Percentiles rank a stretch among this genome's conserved stretches.
phyloP scores from a whole-genome alignment of 345 rosid species.

The Dipteronia sinensis region DNA sequence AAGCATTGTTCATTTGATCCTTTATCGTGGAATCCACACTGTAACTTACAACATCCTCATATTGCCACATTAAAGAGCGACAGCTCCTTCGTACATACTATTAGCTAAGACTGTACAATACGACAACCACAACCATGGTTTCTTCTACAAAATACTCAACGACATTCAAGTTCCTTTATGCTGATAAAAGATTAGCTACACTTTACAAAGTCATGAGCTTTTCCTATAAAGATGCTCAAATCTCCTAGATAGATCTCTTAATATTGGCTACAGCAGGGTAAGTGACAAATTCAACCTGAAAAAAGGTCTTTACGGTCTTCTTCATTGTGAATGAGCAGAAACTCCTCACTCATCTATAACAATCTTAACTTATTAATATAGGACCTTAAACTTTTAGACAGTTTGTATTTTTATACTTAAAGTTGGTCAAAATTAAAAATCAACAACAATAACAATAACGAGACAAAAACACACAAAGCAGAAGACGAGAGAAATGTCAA shows the following conservation, averaged over 20 bases:
- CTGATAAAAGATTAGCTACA: too few species aligned
- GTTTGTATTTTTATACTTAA: too few species aligned
- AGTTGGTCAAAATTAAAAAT: not conserved
- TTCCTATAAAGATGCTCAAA: too few species aligned
- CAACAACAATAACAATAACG: slow-evolving; percentile 46
- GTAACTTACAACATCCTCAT: not conserved
- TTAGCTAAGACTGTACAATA: not conserved
- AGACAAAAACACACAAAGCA: not conserved
- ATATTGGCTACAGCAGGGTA: too few species aligned
- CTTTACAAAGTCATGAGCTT: too few species aligned
- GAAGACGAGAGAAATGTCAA: not conserved
- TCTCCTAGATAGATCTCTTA: too few species aligned
- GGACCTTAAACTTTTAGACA: not conserved
- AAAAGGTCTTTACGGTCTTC: too few species aligned
- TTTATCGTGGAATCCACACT: not conserved
- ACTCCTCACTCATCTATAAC: too few species aligned
- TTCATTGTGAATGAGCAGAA: too few species aligned
- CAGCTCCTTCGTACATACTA: not conserved
- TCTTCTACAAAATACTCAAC: not conserved
- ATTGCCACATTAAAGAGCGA: not conserved
- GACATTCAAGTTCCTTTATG: too few species aligned
- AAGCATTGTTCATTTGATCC: not conserved
- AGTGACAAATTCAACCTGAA: too few species aligned
- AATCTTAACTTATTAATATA: not conserved
- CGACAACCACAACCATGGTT: not conserved